A percentile compares a stretch with the other conserved stretches of the same genome.
phyloP scores from a whole-genome alignment of 2,329 filamentous ascomycete genomes.

The Cladobotryum protrusum region DNA sequence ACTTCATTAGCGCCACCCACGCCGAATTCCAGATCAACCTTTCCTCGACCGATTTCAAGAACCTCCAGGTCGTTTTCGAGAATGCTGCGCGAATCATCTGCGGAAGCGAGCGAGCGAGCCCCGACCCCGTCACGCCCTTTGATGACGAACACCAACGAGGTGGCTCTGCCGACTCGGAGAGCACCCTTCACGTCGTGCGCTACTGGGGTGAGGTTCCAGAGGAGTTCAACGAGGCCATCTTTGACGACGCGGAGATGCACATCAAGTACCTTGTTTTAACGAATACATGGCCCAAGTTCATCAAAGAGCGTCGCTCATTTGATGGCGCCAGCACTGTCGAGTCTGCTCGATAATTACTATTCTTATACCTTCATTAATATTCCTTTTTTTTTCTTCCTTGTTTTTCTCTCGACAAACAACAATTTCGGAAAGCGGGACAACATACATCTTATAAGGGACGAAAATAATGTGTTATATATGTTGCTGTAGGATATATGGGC shows the following conservation, averaged over 20 bases:
- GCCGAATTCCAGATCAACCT: conserved; percentile 64
- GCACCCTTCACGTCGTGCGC: conserved; percentile 21
- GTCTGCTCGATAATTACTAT: conserved; percentile 1
- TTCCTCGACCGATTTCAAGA: conserved; percentile 48
- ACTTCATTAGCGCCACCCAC: conserved; percentile 53
- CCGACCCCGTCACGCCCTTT: conserved; percentile 41
- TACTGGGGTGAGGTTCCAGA: conserved; percentile 43
- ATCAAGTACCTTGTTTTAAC: conserved; percentile 64
- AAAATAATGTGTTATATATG: background rate
- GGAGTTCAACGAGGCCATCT: conserved; percentile 47
- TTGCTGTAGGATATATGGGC: background rate
- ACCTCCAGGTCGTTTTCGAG: conserved; percentile 52
- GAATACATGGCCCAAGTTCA: conserved; percentile 62
- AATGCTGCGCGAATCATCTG: conserved; percentile 41
- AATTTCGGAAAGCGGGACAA: background rate
- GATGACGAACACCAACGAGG: conserved; percentile 22
- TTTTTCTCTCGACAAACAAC: too few species aligned
- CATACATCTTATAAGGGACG: background rate
- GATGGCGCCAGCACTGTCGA: conserved; percentile 19
- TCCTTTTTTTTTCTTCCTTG: background rate
- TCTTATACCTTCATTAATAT: background rate
- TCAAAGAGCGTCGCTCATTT: conserved; percentile 35
- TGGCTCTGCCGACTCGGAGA: conserved; percentile 10
- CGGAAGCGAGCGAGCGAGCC: conserved; percentile 29
- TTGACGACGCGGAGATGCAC: conserved; percentile 53